Base-by-base conservation (phyloP, 2,329 filamentous ascomycete genomes). In the Catunica adiposa region DNA sequence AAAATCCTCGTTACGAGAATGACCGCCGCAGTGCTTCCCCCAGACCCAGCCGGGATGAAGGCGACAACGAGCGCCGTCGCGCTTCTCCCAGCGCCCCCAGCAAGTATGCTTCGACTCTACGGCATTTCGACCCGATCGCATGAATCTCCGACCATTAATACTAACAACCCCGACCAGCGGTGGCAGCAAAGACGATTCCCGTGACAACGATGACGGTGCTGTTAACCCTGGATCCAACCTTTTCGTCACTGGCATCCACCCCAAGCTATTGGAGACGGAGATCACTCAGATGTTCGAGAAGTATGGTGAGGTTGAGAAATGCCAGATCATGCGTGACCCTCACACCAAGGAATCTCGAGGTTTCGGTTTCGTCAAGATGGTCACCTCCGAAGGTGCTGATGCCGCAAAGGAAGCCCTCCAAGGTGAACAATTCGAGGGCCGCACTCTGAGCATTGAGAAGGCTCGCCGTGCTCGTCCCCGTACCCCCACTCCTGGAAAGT, bases 291-390 rank as follows among this genome's bases (percentile, higher is more conserved):
- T 98, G 62, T 98, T 98, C 66, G 89, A 96, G 73, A 98, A 97
- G 73, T 97, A 97, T 66, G 92, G 92, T 63, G 89, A 95, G 67
- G 92, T 98, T 54, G 90, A 97, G 73, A 97, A 94, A 73, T 97
- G 90, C 75, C 94, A 96, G 70, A 98, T 98, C 73, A 98, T 98
- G 92, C 82, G 90, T 66, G 92, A 98, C 67, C 92, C 92, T 60
- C 92, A 98, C 71, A 94, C 87, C 66, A 94, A 95, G 73, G 92
- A 98, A 72, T 97, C 90, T 63, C 92, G 92, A 70, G 92, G 92
- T 62, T 98, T 98, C 62, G 92, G 92, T 56, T 98, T 98, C 73
- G 92, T 98, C 68, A 97, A 98, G 76, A 97, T 98, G 90, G 82
- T 89, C 59, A 94, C 88, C 58, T 80, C 87, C 51, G 90, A 97